Evolutionary conservation across 192 early-diverging fungal genomes (phyloP).

Genomic region (Linnemannia schmuckeri): DNA sequence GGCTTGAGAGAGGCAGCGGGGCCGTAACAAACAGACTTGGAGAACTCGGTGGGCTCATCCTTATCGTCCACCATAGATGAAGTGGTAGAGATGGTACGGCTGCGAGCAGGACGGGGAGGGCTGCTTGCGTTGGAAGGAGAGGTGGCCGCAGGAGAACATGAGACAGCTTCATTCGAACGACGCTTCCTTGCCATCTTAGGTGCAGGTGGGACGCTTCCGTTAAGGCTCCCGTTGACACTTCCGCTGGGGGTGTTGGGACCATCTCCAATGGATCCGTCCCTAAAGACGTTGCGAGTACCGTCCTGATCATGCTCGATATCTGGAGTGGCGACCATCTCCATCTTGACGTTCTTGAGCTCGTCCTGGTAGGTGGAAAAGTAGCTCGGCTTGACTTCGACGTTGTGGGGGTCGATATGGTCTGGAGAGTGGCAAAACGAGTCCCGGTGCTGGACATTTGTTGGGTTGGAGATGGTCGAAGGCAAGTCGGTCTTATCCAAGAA

Average conservation of each 20-base stretch:
- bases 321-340: slow-evolving; percentile 35
- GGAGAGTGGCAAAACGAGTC: slow-evolving; percentile 47
- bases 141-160: slow-evolving; percentile 20
- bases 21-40: slow-evolving; percentile 10
- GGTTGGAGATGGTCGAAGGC: not conserved
- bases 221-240: slow-evolving; percentile 9
- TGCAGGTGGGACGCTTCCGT: not conserved
- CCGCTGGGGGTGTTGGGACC: slow-evolving; percentile 15
- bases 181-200: slow-evolving; percentile 41
- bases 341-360: slow-evolving; percentile 34
- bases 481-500: slow-evolving; percentile 42
- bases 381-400: slow-evolving; percentile 50
- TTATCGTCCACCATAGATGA: slow-evolving; percentile 51
- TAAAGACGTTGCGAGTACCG: slow-evolving; percentile 7
- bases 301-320: slow-evolving; percentile 31
- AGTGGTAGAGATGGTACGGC: slow-evolving; percentile 46
- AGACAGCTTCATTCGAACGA: slow-evolving; percentile 44
- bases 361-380: slow-evolving; percentile 44
- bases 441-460: not conserved
- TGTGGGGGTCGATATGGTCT: slow-evolving; percentile 52
- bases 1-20: slow-evolving; percentile 33
- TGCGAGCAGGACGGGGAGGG: slow-evolving; percentile 41
- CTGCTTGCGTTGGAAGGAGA: slow-evolving; percentile 22
- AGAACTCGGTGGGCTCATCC: slow-evolving; percentile 26
- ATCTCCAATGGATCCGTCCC: slow-evolving; percentile 11